Base-by-base conservation (phyloP, 2,329 filamentous ascomycete species). In the Shiraia bambusicola region DNA sequence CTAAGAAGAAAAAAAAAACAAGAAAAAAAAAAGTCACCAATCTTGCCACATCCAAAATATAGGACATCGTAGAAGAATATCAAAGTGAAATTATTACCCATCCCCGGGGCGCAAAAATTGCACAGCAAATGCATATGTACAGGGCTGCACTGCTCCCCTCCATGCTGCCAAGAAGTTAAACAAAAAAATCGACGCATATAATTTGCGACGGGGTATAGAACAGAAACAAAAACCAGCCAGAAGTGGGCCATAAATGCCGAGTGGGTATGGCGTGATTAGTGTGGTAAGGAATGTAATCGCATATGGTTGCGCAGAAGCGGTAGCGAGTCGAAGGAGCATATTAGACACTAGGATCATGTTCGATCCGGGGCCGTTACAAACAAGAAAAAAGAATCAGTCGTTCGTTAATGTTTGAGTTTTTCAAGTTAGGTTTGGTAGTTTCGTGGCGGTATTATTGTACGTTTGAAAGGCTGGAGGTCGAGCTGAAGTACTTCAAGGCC, bases 181-280 rank as follows among this genome's bases (percentile, higher is more conserved):
- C n/a, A n/a, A 22, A 22, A 22, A 22, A 19, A 32, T 16, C 6
- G 28, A 42, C 47, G 32, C 38, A 44, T 28, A 49, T 36, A 9
- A 40, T 17, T 37, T 38, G 42, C 47, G 45, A 42, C 45, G 32
- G 54, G 54, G 54, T 59, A 59, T 59, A 59, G 54, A 59, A 55
- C 56, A 47, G 39, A 38, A 47, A 34, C 17, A 37, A 46, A 41
- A 41, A 48, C 45, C 44, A 44, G 49, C 47, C 42, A 31, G 39
- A 28, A 13, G 12, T 33, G 26, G 34, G 12, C 37, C 22, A 22
- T 42, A 37, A 34, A 22, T 40, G 25, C 28, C 17, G 15, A 15
- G 9, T 17, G 27, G 35, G 34, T 36, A 10, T 40, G 47, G 43
- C 45, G 42, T 37, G 22, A 42, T 40, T 40, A 32, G 44, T 37